These are phyloP conservation scores for Pseudonitzschia multistriata DNA, from an alignment of 108 stramenopile genomes.

Conservation along the genomic window DNA sequence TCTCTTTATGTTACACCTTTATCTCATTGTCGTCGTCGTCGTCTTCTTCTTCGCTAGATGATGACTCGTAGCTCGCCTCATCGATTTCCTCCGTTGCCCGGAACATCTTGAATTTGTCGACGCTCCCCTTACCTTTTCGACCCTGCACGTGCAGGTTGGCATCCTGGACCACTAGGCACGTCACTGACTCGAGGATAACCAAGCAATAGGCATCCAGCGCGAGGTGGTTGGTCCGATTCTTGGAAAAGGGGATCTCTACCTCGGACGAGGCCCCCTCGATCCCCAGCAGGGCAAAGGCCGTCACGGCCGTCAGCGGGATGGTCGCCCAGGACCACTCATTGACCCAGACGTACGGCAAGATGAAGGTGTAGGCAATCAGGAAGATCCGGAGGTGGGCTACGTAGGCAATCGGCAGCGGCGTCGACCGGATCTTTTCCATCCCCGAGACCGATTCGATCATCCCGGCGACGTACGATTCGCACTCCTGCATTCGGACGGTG, in stretches of 20 bases:
- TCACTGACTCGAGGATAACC: constrained; percentile 23
- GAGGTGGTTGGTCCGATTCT: constrained; percentile 39
- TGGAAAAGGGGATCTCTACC: constrained; percentile 46
- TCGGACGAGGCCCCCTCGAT: constrained; percentile 51
- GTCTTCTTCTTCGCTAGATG: no score
- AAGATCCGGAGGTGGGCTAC: constrained; percentile 71
- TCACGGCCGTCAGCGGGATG: constrained; percentile 34
- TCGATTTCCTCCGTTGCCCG: no score
- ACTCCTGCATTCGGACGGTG: constrained; percentile 24
- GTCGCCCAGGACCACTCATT: constrained; percentile 43
- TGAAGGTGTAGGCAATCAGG: constrained; percentile 53
- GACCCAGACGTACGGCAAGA: constrained; percentile 45
- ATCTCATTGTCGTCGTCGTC: no score
- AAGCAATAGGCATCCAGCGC: constrained; percentile 49
- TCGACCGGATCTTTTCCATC: constrained; percentile 75
- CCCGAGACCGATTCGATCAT: constrained; percentile 53
- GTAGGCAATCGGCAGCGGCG: constrained; percentile 79
- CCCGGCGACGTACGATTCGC: constrained; percentile 29
- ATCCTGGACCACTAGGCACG: constrained; percentile 36
- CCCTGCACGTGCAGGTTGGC: constrained; percentile 38
- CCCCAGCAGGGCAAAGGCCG: constrained; percentile 48
- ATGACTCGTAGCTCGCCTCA: no score
- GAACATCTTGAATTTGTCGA: no score
- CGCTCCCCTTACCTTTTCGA: background rate
- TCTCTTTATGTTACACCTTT: no score